phyloP scores from a whole-genome alignment of 345 rosid genomes.

The Citrus australasica region DNA sequence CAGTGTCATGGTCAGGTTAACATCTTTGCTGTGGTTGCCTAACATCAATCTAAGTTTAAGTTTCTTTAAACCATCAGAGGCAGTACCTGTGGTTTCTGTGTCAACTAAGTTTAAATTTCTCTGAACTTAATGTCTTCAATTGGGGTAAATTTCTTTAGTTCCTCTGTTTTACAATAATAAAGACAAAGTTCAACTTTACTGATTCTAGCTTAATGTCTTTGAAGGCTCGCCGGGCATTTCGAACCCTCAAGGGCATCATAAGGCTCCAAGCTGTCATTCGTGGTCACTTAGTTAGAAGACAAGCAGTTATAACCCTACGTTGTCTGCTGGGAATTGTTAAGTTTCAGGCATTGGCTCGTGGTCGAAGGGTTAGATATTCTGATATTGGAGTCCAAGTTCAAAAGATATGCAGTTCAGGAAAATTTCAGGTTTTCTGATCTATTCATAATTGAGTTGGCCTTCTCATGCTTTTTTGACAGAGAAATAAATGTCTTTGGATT shows the following conservation, averaged over 20 bases:
- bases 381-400: slow-evolving; percentile 32
- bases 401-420: slow-evolving; percentile 26
- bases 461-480: background rate
- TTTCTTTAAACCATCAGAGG: background rate
- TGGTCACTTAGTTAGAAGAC: slow-evolving; percentile 81
- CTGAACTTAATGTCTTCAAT: background rate
- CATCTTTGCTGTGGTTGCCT: background rate
- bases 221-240: slow-evolving; percentile 64
- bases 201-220: slow-evolving; percentile 15
- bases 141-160: background rate
- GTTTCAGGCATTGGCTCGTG: slow-evolving; percentile 65
- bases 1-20: background rate
- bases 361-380: slow-evolving; percentile 45
- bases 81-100: background rate
- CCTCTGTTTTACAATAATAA: background rate
- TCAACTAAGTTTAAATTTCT: background rate
- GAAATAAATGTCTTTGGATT: background rate
- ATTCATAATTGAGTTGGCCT: background rate
- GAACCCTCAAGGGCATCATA: slow-evolving; percentile 51
- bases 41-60: background rate
- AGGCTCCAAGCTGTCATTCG: slow-evolving; percentile 73
- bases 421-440: slow-evolving; percentile 24
- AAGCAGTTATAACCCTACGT: slow-evolving; percentile 70
- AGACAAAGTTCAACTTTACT: slow-evolving; percentile 1
- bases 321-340: slow-evolving; percentile 61